phyloP scores from a whole-genome alignment of 805 yeast genomes.

The Myxozyma melibiosi region DNA sequence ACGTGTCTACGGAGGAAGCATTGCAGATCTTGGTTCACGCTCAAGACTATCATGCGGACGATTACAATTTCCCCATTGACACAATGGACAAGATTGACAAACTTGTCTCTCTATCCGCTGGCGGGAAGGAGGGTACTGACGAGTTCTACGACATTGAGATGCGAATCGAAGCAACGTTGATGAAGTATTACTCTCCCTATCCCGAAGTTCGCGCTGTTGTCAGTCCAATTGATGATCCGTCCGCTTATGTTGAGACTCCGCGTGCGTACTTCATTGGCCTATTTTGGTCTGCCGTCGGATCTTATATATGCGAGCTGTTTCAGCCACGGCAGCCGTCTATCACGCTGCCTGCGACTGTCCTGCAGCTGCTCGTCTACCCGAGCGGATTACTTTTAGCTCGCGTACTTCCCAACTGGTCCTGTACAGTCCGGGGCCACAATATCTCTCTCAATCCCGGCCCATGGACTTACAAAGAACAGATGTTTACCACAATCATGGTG shows the following conservation, averaged over 20 bases:
- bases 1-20: slow-evolving; percentile 45
- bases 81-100: slow-evolving; percentile 42
- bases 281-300: slow-evolving; percentile 56
- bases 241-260: slow-evolving; percentile 51
- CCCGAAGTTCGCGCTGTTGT: slow-evolving; percentile 53
- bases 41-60: slow-evolving; percentile 46
- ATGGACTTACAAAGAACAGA: slow-evolving; percentile 63
- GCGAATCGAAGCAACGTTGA: slow-evolving; percentile 48
- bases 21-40: slow-evolving; percentile 44
- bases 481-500: slow-evolving; percentile 53
- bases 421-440: slow-evolving; percentile 41
- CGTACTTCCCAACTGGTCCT: slow-evolving; percentile 28
- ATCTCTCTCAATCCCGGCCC: slow-evolving; percentile 59
- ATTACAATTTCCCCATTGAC: slow-evolving; percentile 48
- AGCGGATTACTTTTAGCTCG: slow-evolving; percentile 47
- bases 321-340: slow-evolving; percentile 59
- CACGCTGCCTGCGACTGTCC: slow-evolving; percentile 59
- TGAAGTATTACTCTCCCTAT: slow-evolving; percentile 52
- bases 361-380: slow-evolving; percentile 67
- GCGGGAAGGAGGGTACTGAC: not conserved
- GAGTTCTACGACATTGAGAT: slow-evolving; percentile 21
- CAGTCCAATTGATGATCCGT: slow-evolving; percentile 47
- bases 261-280: slow-evolving; percentile 56
- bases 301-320: slow-evolving; percentile 61
- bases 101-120: slow-evolving; percentile 34